Evolutionary conservation across 495 filamentous ascomycete species (phyloP).

Genomic region (Venustampulla echinocandica): DNA sequence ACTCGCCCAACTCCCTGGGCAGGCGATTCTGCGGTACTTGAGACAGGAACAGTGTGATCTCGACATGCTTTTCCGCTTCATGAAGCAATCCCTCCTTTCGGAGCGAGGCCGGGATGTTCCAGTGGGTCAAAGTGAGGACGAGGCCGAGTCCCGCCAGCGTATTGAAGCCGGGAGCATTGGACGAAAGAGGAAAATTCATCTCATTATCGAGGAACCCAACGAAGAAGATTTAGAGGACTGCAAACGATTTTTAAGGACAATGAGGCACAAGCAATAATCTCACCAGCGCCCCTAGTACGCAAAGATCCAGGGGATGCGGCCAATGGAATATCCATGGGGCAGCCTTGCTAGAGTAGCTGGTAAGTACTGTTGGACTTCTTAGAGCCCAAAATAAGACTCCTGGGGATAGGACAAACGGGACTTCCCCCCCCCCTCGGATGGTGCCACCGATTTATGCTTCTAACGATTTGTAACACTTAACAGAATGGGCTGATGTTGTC

Average conservation of each 20-base stretch:
- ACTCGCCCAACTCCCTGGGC: constrained; percentile 16
- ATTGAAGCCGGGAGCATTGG: not conserved
- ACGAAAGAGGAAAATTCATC: not conserved
- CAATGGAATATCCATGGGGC: no score
- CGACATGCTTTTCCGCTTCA: constrained; percentile 10
- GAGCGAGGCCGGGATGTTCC: constrained; percentile 7
- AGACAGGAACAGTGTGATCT: constrained; percentile 13
- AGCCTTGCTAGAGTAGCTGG: no score
- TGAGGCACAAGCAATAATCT: no score
- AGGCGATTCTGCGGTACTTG: constrained; percentile 13
- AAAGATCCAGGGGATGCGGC: no score
- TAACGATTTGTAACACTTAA: no score
- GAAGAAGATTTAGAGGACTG: not conserved
- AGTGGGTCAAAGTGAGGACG: not conserved
- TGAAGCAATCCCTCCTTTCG: constrained; percentile 5
- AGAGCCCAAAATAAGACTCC: no score
- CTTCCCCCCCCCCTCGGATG: no score
- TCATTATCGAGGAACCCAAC: not conserved
- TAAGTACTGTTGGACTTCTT: no score
- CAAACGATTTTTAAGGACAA: not conserved
- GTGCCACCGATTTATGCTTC: no score
- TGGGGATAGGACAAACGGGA: no score
- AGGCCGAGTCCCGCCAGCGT: not conserved
- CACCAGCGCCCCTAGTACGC: no score
- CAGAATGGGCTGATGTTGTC: no score